Base-by-base conservation (phyloP, 148 eudicot genomes). In the Simmondsia chinensis region DNA sequence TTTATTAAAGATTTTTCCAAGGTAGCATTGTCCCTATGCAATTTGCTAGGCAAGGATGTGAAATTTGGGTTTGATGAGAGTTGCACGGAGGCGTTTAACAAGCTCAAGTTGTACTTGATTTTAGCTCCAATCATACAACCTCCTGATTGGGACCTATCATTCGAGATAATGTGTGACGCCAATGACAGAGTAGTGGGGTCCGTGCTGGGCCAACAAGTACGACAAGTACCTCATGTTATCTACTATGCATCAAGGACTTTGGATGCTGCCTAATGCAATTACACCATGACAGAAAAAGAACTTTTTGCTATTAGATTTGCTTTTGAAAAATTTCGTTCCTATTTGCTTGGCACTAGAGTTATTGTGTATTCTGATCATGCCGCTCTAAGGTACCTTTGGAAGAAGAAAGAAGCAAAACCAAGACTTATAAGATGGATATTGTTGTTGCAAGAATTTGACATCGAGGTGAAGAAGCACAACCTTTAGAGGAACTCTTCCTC, bases 1-100 rank as follows among this genome's bases (percentile, higher is more conserved):
- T 48, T 48, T 33, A 48, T 48, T 15, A 49, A 35, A 20, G 54
- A 33, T 14, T 49, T 49, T 9, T 49, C 54, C 0, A 33, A 35
- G 19, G 35, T 49, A 7, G 16, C 42, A 4, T 8, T 3, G 7
- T 42, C 41, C n/a, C 17, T 34, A 21, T 33, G 54, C 15, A 0
- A 5, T 0, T 15, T 49, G 0, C 14, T 49, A 7, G 5, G 23
- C 3, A 34, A 49, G 9, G 42, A 49, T 22, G 20, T 22, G 10
- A 12, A 6, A 9, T 49, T 49, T 16, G 29, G n/a, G 4, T 34
- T 49, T 23, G 20, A 35, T 35, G 42, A 34, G 17, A 1, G 0
- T 5, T 49, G 32, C n/a, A 35, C 12, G 31, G 5, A 20, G 4
- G 41, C 42, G 10, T 49, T 33, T 49, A 42, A 49, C 8, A 20